phyloP scores from a whole-genome alignment of 768 basidiomycete species.

The Chalciporus pseudorubinellus region DNA sequence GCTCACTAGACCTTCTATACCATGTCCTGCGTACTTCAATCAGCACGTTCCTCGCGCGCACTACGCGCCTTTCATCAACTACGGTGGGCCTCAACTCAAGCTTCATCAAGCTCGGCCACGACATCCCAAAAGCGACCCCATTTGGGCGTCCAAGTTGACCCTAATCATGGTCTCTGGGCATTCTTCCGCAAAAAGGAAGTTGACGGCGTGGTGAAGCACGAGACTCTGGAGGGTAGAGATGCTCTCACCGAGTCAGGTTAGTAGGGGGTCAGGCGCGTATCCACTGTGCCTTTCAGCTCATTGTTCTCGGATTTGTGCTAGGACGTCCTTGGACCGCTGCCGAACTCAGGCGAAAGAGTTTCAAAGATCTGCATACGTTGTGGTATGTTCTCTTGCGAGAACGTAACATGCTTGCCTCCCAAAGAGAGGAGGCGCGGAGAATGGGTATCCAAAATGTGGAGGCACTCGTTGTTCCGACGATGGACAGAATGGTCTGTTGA shows the following conservation, averaged over 20 bases:
- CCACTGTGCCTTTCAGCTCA: constrained; percentile 1
- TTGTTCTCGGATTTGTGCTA: constrained; percentile 31
- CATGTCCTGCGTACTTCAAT: constrained; percentile 25
- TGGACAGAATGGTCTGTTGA: constrained; percentile 45
- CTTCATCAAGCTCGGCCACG: background rate
- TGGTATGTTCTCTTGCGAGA: constrained; percentile 93
- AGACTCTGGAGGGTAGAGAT: constrained; percentile 41
- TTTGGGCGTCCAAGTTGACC: constrained; percentile 42
- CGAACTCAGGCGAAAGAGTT: constrained; percentile 88
- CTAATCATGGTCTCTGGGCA: constrained; percentile 72
- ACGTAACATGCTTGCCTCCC: constrained; percentile 86
- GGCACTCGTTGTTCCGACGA: constrained; percentile 27
- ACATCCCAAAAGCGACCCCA: constrained; percentile 42
- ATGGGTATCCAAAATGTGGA: constrained; percentile 42
- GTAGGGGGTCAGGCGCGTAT: constrained; percentile 8
- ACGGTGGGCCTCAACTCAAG: constrained; percentile 27
- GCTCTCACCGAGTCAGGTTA: constrained; percentile 37
- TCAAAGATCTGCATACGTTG: constrained; percentile 88
- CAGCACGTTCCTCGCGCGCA: constrained; percentile 17
- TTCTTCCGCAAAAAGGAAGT: constrained; percentile 67
- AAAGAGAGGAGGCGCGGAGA: constrained; percentile 73
- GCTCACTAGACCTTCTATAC: background rate
- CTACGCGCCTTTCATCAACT: constrained; percentile 10
- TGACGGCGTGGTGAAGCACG: constrained; percentile 52
- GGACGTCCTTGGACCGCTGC: constrained; percentile 85